Conservation (phyloP, 2,329 filamentous ascomycete genomes). For the Lojkania enalia region DNA sequence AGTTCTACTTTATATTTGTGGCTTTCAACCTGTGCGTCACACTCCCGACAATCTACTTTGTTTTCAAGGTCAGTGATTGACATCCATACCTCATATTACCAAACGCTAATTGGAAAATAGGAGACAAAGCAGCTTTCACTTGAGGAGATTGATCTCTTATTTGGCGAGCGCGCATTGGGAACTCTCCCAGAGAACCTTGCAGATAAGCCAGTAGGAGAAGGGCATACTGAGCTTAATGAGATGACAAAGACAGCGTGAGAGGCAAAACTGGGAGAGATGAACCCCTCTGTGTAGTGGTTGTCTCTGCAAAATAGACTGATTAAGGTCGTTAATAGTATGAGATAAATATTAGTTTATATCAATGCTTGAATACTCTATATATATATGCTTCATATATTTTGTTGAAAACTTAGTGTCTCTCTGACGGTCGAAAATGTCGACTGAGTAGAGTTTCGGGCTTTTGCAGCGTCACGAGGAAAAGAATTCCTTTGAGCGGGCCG, state of each 20-base stretch:
- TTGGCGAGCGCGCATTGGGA: constrained; percentile 57
- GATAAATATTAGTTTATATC: too few species aligned
- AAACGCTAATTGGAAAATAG: constrained; percentile 14
- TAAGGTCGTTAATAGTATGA: too few species aligned
- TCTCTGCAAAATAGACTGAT: too few species aligned
- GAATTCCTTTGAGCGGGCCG: too few species aligned
- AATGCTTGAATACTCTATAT: too few species aligned
- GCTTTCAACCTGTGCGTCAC: constrained; percentile 53
- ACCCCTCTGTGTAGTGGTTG: too few species aligned
- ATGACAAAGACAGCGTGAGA: not conserved
- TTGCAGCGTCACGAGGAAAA: too few species aligned
- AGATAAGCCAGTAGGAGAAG: not conserved
- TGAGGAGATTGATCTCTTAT: constrained; percentile 63
- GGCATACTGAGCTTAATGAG: constrained; percentile 2
- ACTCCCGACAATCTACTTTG: constrained; percentile 53
- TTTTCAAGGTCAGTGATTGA: constrained; percentile 49
- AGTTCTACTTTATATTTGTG: constrained; percentile 63
- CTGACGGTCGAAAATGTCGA: too few species aligned
- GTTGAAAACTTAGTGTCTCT: too few species aligned
- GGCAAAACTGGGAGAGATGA: too few species aligned
- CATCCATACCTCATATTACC: not conserved
- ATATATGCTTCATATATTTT: too few species aligned
- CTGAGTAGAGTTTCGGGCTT: too few species aligned
- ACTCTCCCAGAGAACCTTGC: constrained; percentile 50
- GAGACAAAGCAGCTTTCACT: constrained; percentile 51